A percentile compares a stretch with the other conserved stretches of the same genome.
These are phyloP conservation scores for Xerocomellus intermedius DNA, from an alignment of 768 basidiomycete species.

Conservation along the genomic window DNA sequence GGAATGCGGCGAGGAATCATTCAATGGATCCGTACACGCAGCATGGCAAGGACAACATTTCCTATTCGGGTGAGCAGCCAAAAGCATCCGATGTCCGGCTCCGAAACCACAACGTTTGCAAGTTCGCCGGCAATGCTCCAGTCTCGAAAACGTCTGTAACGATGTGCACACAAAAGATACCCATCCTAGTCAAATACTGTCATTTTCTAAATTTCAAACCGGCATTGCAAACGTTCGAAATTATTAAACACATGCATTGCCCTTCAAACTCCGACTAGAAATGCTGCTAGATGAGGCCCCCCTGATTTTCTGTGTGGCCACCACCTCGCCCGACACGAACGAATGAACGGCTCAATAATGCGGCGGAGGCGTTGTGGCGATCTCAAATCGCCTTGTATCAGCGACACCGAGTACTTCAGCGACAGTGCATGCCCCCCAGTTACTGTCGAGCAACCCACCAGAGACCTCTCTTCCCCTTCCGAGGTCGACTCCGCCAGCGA, in stretches of 20 bases:
- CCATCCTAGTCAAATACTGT: background rate
- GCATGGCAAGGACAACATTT: no score
- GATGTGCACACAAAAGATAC: background rate
- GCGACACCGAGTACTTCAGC: constrained; percentile 27
- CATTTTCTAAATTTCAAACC: constrained; percentile 1
- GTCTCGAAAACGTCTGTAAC: background rate
- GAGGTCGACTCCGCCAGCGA: constrained; percentile 19
- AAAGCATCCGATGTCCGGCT: background rate
- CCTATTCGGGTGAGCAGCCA: no score
- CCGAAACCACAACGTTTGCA: background rate
- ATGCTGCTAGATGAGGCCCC: background rate
- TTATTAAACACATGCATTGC: constrained; percentile 16
- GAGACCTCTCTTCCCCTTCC: constrained; percentile 14
- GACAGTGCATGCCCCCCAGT: constrained; percentile 4
- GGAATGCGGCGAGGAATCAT: no score
- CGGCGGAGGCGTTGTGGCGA: constrained; percentile 14
- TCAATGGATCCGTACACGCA: no score
- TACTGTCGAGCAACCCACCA: background rate
- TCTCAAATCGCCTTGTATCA: constrained; percentile 10
- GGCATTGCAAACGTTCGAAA: background rate
- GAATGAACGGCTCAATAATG: constrained; percentile 17
- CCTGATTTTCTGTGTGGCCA: constrained; percentile 2
- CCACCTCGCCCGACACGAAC: background rate
- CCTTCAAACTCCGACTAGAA: constrained; percentile 27
- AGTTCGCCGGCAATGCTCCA: background rate